Conservation (phyloP, 768 basidiomycete genomes). For the Auriscalpium microsporum region DNA sequence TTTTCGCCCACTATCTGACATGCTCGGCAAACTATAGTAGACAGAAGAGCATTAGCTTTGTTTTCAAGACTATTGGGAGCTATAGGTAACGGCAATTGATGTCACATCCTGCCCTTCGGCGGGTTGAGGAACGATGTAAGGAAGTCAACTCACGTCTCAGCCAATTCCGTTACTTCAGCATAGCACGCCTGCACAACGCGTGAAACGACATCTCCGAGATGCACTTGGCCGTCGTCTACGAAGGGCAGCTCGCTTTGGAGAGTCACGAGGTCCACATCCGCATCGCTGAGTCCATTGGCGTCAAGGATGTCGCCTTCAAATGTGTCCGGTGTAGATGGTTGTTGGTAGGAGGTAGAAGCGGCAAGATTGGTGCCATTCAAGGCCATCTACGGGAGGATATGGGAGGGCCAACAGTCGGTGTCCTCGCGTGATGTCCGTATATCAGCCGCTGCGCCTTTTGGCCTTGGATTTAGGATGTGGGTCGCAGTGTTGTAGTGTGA, state of each 20-base stretch:
- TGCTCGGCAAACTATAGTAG: constrained; percentile 30
- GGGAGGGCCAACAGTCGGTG: neutral
- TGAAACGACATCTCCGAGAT: constrained; percentile 65
- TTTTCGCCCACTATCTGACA: constrained; percentile 76
- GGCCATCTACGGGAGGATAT: neutral
- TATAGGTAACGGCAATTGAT: neutral
- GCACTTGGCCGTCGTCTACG: constrained; percentile 66
- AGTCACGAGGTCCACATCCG: constrained; percentile 39
- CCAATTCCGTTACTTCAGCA: constrained; percentile 71
- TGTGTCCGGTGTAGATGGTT: neutral
- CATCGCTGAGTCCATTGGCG: constrained; percentile 29
- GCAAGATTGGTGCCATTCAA: constrained; percentile 1
- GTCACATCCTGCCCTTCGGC: constrained; percentile 4
- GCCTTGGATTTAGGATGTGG: too few relatives aligned
- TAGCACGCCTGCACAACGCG: constrained; percentile 74
- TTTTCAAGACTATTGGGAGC: neutral
- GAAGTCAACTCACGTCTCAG: constrained; percentile 63
- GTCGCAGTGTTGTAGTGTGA: too few relatives aligned
- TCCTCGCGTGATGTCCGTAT: too few relatives aligned
- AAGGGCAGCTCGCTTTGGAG: constrained; percentile 68
- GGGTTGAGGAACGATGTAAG: neutral
- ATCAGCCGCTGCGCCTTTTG: too few relatives aligned
- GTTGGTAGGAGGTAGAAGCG: neutral
- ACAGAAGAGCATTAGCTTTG: constrained; percentile 22
- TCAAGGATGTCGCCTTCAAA: neutral